Conservation (phyloP, 1,284 basidiomycete species). For the Irpex rosettiformis region DNA sequence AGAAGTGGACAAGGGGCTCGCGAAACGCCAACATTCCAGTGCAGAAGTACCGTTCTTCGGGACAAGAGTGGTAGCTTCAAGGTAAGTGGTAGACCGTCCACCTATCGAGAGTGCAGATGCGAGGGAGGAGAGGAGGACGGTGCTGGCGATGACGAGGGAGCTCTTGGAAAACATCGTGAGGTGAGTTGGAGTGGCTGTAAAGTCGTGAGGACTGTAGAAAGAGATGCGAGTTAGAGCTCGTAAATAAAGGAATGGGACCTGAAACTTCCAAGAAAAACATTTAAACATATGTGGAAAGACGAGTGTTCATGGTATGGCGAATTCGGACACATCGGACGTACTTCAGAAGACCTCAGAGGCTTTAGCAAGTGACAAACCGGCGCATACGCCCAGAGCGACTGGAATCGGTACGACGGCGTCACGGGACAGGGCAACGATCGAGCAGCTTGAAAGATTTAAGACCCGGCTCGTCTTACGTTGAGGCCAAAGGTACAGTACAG, state of each 20-base stretch:
- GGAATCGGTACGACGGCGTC: background rate
- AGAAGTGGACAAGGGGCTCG: conserved; percentile 20
- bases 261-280: background rate
- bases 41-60: conserved; percentile 15
- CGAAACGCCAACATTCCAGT: conserved; percentile 25
- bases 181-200: background rate
- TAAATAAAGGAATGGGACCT: background rate
- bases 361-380: background rate
- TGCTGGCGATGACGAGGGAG: background rate
- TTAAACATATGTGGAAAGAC: background rate
- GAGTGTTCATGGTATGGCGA: no score
- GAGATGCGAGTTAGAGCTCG: background rate
- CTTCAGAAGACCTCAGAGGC: background rate
- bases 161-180: background rate
- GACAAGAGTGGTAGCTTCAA: conserved; percentile 21
- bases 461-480: background rate
- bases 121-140: background rate
- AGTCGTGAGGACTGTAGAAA: background rate
- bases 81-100: conserved; percentile 7
- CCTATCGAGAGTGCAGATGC: background rate
- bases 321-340: background rate
- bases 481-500: background rate
- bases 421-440: background rate
- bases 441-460: background rate
- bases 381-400: no score